A percentile compares a stretch with the other conserved stretches of the same genome.
Conservation (phyloP, 345 rosid species). For the Citrus glauca region DNA sequence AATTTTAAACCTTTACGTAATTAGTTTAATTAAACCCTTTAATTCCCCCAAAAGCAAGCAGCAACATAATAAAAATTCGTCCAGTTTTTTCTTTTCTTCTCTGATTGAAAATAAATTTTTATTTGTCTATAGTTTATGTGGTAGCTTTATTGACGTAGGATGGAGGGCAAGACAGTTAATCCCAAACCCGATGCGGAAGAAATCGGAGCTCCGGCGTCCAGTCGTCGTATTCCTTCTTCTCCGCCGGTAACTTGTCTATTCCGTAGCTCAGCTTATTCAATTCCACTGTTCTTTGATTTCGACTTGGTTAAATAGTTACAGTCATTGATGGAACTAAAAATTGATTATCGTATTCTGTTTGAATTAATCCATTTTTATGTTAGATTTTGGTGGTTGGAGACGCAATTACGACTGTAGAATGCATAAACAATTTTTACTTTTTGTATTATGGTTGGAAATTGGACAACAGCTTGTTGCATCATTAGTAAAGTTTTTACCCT, state of each 20-base stretch:
- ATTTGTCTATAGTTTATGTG: background rate
- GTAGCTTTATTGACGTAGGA: background rate
- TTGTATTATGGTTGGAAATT: background rate
- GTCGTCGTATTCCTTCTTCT: background rate
- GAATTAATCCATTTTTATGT: background rate
- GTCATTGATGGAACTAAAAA: background rate
- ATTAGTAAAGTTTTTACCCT: background rate
- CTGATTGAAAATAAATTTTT: background rate
- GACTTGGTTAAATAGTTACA: background rate
- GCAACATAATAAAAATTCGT: background rate
- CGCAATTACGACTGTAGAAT: background rate
- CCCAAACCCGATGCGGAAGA: conserved; percentile 5
- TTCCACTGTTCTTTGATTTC: background rate
- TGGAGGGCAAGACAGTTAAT: conserved; percentile 27
- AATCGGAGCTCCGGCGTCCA: conserved; percentile 14
- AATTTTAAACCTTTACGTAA: background rate
- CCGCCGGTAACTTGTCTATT: conserved; percentile 11
- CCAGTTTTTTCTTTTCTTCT: no score
- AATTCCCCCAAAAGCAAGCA: background rate
- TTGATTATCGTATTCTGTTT: background rate
- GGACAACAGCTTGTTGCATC: background rate
- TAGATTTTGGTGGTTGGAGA: background rate
- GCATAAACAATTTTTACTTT: background rate
- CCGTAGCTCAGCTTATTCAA: background rate
- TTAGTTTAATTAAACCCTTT: background rate